Percentiles rank a stretch among this genome's conserved stretches.
Evolutionary conservation across 345 rosid species (phyloP).

Genomic region (Ailanthus altissimus): DNA sequence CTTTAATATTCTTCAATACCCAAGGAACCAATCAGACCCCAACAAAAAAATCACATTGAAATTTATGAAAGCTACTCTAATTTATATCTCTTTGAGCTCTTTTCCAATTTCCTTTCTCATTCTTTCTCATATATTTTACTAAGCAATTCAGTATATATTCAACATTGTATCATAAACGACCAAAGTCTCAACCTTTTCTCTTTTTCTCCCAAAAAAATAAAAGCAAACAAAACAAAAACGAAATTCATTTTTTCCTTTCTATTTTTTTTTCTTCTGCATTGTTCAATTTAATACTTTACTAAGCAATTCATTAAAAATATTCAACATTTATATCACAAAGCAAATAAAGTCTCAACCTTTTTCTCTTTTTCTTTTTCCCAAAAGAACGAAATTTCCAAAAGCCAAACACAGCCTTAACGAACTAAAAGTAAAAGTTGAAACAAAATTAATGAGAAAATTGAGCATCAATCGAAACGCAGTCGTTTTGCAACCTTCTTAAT

Average conservation of each 20-base stretch:
- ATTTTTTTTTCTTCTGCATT: neutral
- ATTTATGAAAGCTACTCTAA: neutral
- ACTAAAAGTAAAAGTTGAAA: neutral
- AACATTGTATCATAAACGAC: too few species aligned
- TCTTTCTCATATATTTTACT: too few species aligned
- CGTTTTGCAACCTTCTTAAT: constrained; percentile 56
- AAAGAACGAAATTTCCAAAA: neutral
- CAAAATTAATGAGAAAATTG: neutral
- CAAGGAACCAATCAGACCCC: neutral
- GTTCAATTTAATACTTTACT: too few species aligned
- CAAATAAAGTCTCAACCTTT: neutral
- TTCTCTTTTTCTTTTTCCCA: too few species aligned
- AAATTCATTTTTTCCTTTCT: too few species aligned
- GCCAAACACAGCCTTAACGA: neutral
- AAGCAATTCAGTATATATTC: too few species aligned
- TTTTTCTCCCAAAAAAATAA: neutral
- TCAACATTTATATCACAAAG: neutral
- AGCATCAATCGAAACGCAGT: neutral
- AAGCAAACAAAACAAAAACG: too few species aligned
- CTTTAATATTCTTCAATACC: neutral
- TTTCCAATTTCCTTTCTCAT: too few species aligned
- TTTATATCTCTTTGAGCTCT: too few species aligned
- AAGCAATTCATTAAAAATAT: neutral
- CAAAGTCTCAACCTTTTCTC: too few species aligned
- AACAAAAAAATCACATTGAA: neutral